A percentile compares a stretch with the other conserved stretches of the same genome.
Evolutionary conservation across 2,329 filamentous ascomycete species (phyloP).

Genomic region (Trichophyton verrucosum): DNA sequence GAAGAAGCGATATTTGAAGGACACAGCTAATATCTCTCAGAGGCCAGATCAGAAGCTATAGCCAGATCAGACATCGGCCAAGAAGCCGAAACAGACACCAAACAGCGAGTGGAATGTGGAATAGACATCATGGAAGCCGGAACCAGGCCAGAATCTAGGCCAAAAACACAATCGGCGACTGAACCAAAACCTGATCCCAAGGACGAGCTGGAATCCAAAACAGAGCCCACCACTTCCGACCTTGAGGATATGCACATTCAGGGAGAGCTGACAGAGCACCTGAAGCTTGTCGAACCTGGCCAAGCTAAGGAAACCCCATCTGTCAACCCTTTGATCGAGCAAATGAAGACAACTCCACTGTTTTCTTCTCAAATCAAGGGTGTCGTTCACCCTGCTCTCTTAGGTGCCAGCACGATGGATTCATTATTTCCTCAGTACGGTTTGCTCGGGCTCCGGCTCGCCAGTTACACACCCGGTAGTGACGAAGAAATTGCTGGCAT

Average conservation of each 20-base stretch:
- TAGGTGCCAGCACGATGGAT: not conserved
- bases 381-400: not conserved
- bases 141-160: not conserved
- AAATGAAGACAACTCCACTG: conserved; percentile 13
- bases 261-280: conserved; percentile 1
- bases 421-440: conserved; percentile 17
- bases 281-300: conserved; percentile 8
- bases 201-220: not conserved
- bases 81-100: not conserved
- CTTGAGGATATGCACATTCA: not conserved
- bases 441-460: conserved; percentile 15
- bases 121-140: not conserved
- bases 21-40: not conserved
- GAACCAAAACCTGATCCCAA: not conserved
- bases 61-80: too few species aligned
- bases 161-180: not conserved
- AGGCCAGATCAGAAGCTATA: not conserved
- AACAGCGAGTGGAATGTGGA: too few species aligned
- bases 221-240: not conserved
- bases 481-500: not conserved
- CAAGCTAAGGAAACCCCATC: conserved; percentile 8
- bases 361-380: conserved; percentile 11
- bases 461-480: conserved; percentile 12
- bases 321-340: conserved; percentile 8
- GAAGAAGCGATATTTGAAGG: not conserved